A percentile compares a stretch with the other conserved stretches of the same genome.
These are phyloP conservation scores for Ustilago loliicola DNA, from an alignment of 1,284 basidiomycete species.

Conservation along the genomic window DNA sequence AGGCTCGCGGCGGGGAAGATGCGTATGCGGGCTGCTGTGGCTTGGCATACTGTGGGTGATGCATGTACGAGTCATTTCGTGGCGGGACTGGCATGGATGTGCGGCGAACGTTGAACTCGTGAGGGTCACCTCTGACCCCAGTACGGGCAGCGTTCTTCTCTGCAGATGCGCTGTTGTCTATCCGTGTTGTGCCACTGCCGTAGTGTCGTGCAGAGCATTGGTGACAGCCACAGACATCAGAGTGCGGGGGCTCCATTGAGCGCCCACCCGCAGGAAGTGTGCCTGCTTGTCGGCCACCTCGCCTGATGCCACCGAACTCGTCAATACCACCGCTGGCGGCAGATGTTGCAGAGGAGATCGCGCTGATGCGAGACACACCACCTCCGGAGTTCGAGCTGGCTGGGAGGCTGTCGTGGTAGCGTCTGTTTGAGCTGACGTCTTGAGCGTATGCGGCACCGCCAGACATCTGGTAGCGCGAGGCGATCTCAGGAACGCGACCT, in stretches of 20 bases:
- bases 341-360: slow-evolving; percentile 19
- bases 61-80: slow-evolving; percentile 11
- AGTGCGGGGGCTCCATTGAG: slow-evolving; percentile 44
- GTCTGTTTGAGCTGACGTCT: slow-evolving; percentile 16
- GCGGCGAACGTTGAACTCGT: slow-evolving; percentile 36
- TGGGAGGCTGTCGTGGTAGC: slow-evolving; percentile 46
- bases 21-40: slow-evolving; percentile 22
- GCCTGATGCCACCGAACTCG: slow-evolving; percentile 34
- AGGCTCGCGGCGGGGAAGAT: slow-evolving; percentile 23
- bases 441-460: slow-evolving; percentile 21
- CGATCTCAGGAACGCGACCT: slow-evolving; percentile 57
- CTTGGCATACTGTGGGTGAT: slow-evolving; percentile 15
- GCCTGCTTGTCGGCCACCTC: slow-evolving; percentile 2
- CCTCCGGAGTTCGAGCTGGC: slow-evolving; percentile 11
- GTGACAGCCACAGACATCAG: slow-evolving; percentile 62
- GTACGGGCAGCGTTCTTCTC: slow-evolving; percentile 3
- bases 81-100: slow-evolving; percentile 34
- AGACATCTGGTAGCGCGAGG: slow-evolving; percentile 39
- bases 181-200: slow-evolving; percentile 19
- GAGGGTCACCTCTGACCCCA: slow-evolving; percentile 13
- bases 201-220: slow-evolving; percentile 59
- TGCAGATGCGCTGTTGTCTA: not conserved
- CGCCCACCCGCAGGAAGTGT: slow-evolving; percentile 16
- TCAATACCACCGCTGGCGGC: slow-evolving; percentile 15
- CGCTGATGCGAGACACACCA: slow-evolving; percentile 25